Conservation (phyloP, 2,329 filamentous ascomycete species). For the Talaromyces sp. region DNA sequence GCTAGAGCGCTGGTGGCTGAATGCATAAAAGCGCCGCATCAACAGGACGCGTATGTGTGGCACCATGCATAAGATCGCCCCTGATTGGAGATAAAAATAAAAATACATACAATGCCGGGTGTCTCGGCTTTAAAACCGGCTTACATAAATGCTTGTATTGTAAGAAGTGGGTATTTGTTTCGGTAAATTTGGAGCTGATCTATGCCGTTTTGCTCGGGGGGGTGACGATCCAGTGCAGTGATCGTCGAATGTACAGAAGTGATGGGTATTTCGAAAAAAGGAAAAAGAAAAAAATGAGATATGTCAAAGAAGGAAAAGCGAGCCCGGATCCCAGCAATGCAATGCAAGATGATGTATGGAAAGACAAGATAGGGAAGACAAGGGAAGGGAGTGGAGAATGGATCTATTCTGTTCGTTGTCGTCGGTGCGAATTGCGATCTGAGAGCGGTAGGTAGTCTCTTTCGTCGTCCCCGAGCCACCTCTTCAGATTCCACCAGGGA, state of each 20-base stretch:
- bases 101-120: background rate
- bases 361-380: constrained; percentile 8
- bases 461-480: constrained; percentile 26
- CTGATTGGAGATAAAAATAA: background rate
- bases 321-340: background rate
- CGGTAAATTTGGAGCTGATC: constrained; percentile 2
- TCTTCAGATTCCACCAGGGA: constrained; percentile 37
- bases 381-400: background rate
- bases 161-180: constrained; percentile 11
- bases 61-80: too few species aligned
- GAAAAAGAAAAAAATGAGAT: too few species aligned
- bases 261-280: background rate
- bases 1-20: too few species aligned
- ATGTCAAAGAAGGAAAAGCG: too few species aligned
- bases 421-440: constrained; percentile 20
- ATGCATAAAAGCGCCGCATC: too few species aligned
- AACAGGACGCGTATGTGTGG: too few species aligned
- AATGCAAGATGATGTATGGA: constrained; percentile 3
- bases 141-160: background rate
- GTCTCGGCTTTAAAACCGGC: constrained; percentile 12
- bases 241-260: background rate
- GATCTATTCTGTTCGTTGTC: constrained; percentile 16
- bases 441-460: constrained; percentile 31
- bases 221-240: background rate
- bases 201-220: background rate